Base-by-base conservation (phyloP, 139 green algal genomes). In the Marvania coccoides region DNA sequence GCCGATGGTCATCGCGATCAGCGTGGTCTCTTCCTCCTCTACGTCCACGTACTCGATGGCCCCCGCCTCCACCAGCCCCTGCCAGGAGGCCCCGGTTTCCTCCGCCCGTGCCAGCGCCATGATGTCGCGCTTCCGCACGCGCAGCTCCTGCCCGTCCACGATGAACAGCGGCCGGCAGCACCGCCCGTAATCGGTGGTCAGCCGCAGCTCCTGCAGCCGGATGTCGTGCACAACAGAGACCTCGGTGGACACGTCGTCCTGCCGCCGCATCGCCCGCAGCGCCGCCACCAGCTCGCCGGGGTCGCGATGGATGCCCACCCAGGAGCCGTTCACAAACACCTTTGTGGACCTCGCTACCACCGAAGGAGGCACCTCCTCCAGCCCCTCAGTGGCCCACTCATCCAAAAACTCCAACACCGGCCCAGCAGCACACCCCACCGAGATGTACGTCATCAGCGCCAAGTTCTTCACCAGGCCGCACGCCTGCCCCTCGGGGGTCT, bases 401-500 rank as follows among this genome's bases (percentile, higher is more conserved):
- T 90, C 79, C 40, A 95, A 67, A 56, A 93, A 88, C 33, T 91
- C 81, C n/a, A 86, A 71, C 31, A 95, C 73, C 1, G 84, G 85
- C 10, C 56, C 67, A 3, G 75, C 77, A 30, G 85, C 69, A 23
- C 83, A 91, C 51, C 87, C 88, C 8, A 85, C 81, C 1, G 78
- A 88, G 70, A 96, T 88, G 77, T 93, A 91, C 6, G 80, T 80
- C 94, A 98, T 99, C 5, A 99, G 85, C 42, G 94, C 90, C 79
- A 99, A 81, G 82, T 99, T 98, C 86, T 99, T 99, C 38, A 99
- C 94, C 59, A 99, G 90, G 1, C 94, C 90, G 64, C 80, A 84
- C 5, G 93, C 89, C 73, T 95, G 87, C 6, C 93, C 93, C 80
- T 98, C 93, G 1, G 93, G 92, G 23, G 93, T 98, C 72, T 98